Conservation (phyloP, 2,329 filamentous ascomycete species). For the Blastomyces silverae region DNA sequence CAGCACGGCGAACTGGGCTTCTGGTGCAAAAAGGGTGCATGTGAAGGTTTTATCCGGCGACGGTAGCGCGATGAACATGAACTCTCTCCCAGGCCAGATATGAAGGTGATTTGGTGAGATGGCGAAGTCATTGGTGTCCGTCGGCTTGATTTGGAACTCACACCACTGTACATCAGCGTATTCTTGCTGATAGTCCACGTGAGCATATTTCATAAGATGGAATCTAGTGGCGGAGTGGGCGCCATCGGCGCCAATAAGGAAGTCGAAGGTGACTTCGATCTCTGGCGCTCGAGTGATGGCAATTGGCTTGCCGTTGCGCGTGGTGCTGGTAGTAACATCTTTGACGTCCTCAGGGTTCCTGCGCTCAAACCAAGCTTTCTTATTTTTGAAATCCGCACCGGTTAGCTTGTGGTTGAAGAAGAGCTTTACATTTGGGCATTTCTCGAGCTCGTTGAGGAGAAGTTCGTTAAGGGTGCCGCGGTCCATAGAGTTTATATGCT, state of each 20-base stretch:
- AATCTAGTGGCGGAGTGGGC: slow-evolving; percentile 87
- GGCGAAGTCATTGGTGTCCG: slow-evolving; percentile 51
- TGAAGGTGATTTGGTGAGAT: slow-evolving; percentile 92
- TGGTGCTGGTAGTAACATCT: slow-evolving; percentile 31
- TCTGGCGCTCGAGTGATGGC: slow-evolving; percentile 51
- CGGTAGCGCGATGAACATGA: slow-evolving; percentile 98
- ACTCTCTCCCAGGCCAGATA: slow-evolving; percentile 89
- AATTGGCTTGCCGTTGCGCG: slow-evolving; percentile 22
- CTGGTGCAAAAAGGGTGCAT: slow-evolving; percentile 84
- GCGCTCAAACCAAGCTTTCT: slow-evolving; percentile 81
- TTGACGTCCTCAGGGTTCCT: slow-evolving; percentile 31
- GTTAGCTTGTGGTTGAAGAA: slow-evolving; percentile 92
- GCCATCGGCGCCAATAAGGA: slow-evolving; percentile 90
- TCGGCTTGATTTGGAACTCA: slow-evolving; percentile 74
- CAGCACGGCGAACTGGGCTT: slow-evolving; percentile 60
- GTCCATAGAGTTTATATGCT: slow-evolving; percentile 83
- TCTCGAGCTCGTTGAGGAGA: slow-evolving; percentile 74
- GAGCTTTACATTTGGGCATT: slow-evolving; percentile 80
- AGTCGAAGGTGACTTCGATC: slow-evolving; percentile 78
- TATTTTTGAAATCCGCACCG: slow-evolving; percentile 72
- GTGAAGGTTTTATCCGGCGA: slow-evolving; percentile 85
- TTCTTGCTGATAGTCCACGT: slow-evolving; percentile 84
- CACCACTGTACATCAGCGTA: slow-evolving; percentile 98
- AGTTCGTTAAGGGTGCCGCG: slow-evolving; percentile 73
- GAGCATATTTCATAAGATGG: slow-evolving; percentile 90